These are phyloP conservation scores for Lachnellula willkommii DNA, from an alignment of 2,329 filamentous ascomycete species.

Conservation along the genomic window DNA sequence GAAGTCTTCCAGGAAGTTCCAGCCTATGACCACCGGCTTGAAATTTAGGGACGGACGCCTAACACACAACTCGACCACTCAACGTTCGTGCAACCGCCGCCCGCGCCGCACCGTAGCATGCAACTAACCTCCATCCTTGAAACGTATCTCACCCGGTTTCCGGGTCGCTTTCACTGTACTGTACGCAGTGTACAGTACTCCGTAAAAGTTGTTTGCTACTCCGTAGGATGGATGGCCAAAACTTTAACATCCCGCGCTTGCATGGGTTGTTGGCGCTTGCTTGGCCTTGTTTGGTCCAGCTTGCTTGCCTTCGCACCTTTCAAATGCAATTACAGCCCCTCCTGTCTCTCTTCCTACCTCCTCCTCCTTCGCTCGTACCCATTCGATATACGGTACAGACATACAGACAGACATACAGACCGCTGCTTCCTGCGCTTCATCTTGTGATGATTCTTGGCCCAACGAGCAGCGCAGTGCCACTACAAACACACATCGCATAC, in stretches of 20 bases:
- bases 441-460: background rate
- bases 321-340: background rate
- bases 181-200: background rate
- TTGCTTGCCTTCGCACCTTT: background rate
- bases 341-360: background rate
- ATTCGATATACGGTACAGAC: background rate
- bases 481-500: background rate
- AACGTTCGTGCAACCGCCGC: background rate
- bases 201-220: background rate
- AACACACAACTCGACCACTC: background rate
- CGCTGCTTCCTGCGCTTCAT: background rate
- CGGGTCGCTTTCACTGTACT: background rate
- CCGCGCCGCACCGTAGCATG: background rate
- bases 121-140: background rate
- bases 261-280: background rate
- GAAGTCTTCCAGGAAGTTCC: background rate
- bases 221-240: background rate
- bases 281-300: background rate
- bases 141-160: background rate
- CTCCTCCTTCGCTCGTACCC: background rate
- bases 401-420: background rate
- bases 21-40: background rate
- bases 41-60: too few species aligned
- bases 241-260: background rate
- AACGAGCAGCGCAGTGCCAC: background rate